phyloP scores from a whole-genome alignment of 768 basidiomycete species.

The Leccinellum albellum region DNA sequence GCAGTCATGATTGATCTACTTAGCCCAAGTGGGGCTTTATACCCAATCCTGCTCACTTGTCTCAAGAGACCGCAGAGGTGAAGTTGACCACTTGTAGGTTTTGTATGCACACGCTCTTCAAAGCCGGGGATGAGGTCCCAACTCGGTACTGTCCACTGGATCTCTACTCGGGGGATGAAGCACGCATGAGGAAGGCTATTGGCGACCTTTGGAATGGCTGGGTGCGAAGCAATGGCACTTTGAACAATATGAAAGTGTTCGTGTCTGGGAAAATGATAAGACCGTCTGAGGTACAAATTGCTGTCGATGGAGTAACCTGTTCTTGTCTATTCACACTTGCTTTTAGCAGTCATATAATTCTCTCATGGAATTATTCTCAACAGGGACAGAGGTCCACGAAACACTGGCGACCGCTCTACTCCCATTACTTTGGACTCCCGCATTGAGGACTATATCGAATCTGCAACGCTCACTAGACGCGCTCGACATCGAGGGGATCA shows the following conservation, averaged over 20 bases:
- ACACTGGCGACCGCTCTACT: constrained; percentile 50
- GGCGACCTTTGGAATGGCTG: constrained; percentile 69
- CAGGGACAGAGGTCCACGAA: constrained; percentile 38
- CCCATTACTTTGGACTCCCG: constrained; percentile 43
- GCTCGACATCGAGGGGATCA: constrained; percentile 82
- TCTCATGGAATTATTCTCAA: constrained; percentile 15
- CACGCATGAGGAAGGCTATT: constrained; percentile 65
- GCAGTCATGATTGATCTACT: not conserved
- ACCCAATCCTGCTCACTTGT: constrained; percentile 59
- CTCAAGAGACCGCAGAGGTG: constrained; percentile 47
- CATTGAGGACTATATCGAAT: constrained; percentile 49
- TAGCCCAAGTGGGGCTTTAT: constrained; percentile 99
- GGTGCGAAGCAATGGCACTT: constrained; percentile 54
- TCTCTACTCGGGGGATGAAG: constrained; percentile 68
- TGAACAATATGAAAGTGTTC: constrained; percentile 86
- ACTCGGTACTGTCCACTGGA: constrained; percentile 83
- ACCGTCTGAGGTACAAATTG: constrained; percentile 53
- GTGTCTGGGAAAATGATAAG: constrained; percentile 55
- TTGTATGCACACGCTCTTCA: constrained; percentile 79
- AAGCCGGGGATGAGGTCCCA: constrained; percentile 33
- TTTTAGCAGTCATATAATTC: constrained; percentile 5
- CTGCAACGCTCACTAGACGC: constrained; percentile 78
- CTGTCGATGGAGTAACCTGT: not conserved
- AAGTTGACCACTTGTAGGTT: constrained; percentile 83
- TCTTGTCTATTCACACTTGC: constrained; percentile 1